Evolutionary conservation across 2,329 filamentous ascomycete species (phyloP), one percentile per base, ranked within the genome.

Genomic region (Curvularia verruculosa): DNA sequence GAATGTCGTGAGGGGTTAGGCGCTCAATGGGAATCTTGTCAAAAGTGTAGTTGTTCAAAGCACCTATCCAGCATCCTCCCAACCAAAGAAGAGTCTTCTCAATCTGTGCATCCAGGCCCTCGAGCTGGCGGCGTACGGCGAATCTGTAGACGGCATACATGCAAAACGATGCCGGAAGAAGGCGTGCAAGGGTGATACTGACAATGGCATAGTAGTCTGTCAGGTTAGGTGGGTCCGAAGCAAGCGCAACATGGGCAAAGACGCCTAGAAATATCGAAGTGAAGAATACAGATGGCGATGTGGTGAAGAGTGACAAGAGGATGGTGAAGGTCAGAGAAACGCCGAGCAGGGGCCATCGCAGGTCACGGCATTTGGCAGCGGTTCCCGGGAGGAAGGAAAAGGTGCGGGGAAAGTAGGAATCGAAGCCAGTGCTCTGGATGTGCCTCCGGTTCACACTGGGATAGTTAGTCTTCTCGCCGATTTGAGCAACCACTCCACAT

Each of bases 31-130:
- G 95, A 59, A 99, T 97, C 78, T 91, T 89, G 68, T 92, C 90
- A 70, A 99, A 91, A 0, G 95, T 98, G 77, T 97, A 96, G 77
- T 98, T 98, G 70, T 94, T 94, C 64, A 99, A 79, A 1, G 91
- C 89, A 15, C 93, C 95, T 37, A 97, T 86, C 89, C 96, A 99
- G 71, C 90, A 92, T 7, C 87, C 89, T 1, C 93, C 93, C 0
- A 99, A 82, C 89, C 92, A 98, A 26, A 98, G 82, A 2, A 98
- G 77, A 0, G 92, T 91, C 81, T 96, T 97, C 71, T 96, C 94
- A 41, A 96, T 68, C 72, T 96, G 94, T 0, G 93, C 92, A 0
- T 86, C 89, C 2, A 97, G 82, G 1, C 87, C 88, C 1, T 76
- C 77, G 24, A 96, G 83, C 1, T 90, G 87, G 44, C 90, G 88